These are phyloP conservation scores for Rubia tinctorum DNA, from an alignment of 305 asterid species.

Conservation along the genomic window DNA sequence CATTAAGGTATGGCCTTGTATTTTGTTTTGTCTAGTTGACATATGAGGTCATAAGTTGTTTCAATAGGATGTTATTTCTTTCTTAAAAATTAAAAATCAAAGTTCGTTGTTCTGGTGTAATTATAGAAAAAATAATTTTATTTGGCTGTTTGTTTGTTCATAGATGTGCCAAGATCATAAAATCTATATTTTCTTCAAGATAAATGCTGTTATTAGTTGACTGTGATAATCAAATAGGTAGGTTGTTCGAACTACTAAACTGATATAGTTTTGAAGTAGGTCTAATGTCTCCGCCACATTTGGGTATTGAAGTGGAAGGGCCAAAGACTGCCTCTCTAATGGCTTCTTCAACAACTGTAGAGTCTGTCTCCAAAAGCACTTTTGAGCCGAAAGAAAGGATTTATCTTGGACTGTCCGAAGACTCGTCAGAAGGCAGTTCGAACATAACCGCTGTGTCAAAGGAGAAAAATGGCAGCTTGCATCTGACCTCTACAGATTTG, in stretches of 20 bases:
- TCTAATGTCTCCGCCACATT: constrained; percentile 49
- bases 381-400: constrained; percentile 60
- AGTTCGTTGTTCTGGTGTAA: too few relatives aligned
- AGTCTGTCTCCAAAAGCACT: constrained; percentile 33
- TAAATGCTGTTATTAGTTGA: background rate
- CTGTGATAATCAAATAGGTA: background rate
- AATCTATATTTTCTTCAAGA: background rate
- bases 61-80: too few relatives aligned
- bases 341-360: constrained; percentile 49
- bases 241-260: background rate
- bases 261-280: constrained; percentile 13
- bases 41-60: background rate
- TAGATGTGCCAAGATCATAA: too few relatives aligned
- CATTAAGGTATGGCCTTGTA: background rate
- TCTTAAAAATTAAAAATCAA: too few relatives aligned
- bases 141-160: too few relatives aligned
- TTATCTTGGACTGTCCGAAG: constrained; percentile 66
- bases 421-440: constrained; percentile 69
- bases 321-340: constrained; percentile 40
- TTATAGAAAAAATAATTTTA: too few relatives aligned
- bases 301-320: constrained; percentile 51
- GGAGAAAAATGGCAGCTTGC: constrained; percentile 47
- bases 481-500: constrained; percentile 74
- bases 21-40: background rate
- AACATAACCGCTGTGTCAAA: constrained; percentile 24